Conservation (phyloP, 169 alveolate genomes). For the Besnoitia besnoiti region DNA sequence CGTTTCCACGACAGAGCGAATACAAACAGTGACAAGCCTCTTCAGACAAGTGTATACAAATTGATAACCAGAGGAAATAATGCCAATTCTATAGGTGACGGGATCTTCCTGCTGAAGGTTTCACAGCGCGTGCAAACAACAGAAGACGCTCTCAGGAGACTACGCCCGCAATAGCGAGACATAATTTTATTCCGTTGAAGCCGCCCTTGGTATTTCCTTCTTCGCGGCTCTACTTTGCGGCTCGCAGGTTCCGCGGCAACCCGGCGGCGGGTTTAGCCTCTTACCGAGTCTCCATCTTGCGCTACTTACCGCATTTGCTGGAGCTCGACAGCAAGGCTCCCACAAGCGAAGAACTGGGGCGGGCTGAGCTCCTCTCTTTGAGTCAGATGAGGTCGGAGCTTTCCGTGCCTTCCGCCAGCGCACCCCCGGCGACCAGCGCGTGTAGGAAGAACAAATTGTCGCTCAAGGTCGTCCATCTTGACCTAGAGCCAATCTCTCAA, state of each 20-base stretch:
- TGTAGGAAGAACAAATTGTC: background rate
- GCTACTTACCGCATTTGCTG: background rate
- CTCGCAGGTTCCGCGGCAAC: background rate
- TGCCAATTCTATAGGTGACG: background rate
- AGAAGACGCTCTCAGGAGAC: background rate
- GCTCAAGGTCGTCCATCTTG: background rate
- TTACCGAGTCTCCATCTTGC: constrained; percentile 8
- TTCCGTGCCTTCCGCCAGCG: background rate
- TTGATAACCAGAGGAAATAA: background rate
- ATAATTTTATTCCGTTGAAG: background rate
- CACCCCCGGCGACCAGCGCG: background rate
- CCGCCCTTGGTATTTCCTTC: background rate
- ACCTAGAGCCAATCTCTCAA: background rate
- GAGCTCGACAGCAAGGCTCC: constrained; percentile 5
- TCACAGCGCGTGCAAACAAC: background rate
- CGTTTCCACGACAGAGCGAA: too few species aligned
- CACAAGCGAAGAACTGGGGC: background rate
- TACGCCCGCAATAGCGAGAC: background rate
- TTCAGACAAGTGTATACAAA: too few species aligned
- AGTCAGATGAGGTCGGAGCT: background rate
- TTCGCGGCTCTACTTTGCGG: background rate
- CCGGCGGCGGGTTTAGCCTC: background rate
- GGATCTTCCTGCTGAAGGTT: background rate
- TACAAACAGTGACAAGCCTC: too few species aligned
- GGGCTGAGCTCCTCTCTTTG: background rate